Conservation (phyloP, 352 stramenopile genomes). For the Peronosclerospora sorghi region DNA sequence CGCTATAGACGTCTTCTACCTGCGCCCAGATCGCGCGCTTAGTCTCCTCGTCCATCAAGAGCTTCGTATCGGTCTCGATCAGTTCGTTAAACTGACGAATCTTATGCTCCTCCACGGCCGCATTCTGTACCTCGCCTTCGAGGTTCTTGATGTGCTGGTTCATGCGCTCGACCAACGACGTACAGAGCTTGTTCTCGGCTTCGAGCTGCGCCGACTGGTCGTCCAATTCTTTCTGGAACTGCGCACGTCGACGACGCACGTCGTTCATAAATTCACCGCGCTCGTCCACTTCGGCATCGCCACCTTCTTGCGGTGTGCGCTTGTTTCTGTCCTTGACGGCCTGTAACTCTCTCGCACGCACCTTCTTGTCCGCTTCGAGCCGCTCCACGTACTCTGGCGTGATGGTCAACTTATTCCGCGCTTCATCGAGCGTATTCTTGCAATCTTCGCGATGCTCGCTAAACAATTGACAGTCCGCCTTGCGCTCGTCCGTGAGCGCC, state of each 20-base stretch:
- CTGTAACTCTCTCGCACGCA: constrained; percentile 58
- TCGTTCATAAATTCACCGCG: constrained; percentile 86
- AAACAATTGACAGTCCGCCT: constrained; percentile 68
- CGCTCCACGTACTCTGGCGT: constrained; percentile 78
- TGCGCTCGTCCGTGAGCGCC: constrained; percentile 75
- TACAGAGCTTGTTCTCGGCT: constrained; percentile 66
- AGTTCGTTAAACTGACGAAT: constrained; percentile 67
- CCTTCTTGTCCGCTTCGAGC: constrained; percentile 80
- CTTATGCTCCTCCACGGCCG: constrained; percentile 51
- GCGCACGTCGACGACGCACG: constrained; percentile 52
- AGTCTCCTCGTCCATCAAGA: constrained; percentile 63
- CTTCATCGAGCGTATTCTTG: constrained; percentile 63
- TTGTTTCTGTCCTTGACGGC: constrained; percentile 80
- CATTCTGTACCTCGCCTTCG: constrained; percentile 67
- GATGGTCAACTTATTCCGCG: constrained; percentile 55
- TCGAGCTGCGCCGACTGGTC: constrained; percentile 67
- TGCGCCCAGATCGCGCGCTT: constrained; percentile 80
- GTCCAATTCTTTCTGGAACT: constrained; percentile 82
- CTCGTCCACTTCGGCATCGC: constrained; percentile 60
- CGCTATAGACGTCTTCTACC: constrained; percentile 77
- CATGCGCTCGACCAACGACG: constrained; percentile 70
- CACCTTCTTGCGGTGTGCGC: constrained; percentile 65
- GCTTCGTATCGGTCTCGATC: constrained; percentile 63
- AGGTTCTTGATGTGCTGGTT: constrained; percentile 75
- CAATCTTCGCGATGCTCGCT: constrained; percentile 79